Evolutionary conservation across 371 early-diverging fungal genomes (phyloP), one percentile per base, ranked within the genome.

Genomic region (Phascolomyces articulosus): DNA sequence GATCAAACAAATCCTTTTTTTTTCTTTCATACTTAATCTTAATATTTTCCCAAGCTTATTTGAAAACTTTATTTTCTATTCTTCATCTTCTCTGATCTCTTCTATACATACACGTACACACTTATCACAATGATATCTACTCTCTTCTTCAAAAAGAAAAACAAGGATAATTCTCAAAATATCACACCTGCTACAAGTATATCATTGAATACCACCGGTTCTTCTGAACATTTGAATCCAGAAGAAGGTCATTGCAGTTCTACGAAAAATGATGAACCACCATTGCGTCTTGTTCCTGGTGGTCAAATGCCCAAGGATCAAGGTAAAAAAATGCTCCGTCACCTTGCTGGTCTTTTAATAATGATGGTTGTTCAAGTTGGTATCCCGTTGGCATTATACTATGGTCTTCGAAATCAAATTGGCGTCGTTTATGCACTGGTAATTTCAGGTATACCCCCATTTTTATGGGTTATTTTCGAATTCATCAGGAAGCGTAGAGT

Each of bases 361-460:
- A 67, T 68, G 63, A 29, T 77, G 15, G 29, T 72, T 8, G 62
- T 81, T 20, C 72, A 81, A 31, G 58, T 78, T 13, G 77, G 70
- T 15, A 13, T 81, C 23, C 77, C 81, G 9, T 40, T 81, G 3
- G 73, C 70, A 18, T 34, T 81, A 0, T 81, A 73, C 61, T 84
- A 81, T 59, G 60, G 70, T 7, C 55, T 74, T 8, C 76, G 74
- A 27, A 64, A 48, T 6, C 70, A 65, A 31, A 62, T 75, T 3
- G 63, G 67, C 15, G n/a, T 67, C 9, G 11, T 84, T 23, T 61
- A 73, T 31, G 78, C 84, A 1, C 55, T 84, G 40, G 29, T 84
- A 13, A 40, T 84, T 23, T 81, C 84, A 23, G 74, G 84, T 61
- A 70, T 77, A 11, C 84, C 84, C 24, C 82, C 84, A 20, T 56